These are phyloP conservation scores for Pisolithus sp. DNA, from an alignment of 768 basidiomycete genomes.

Conservation along the genomic window DNA sequence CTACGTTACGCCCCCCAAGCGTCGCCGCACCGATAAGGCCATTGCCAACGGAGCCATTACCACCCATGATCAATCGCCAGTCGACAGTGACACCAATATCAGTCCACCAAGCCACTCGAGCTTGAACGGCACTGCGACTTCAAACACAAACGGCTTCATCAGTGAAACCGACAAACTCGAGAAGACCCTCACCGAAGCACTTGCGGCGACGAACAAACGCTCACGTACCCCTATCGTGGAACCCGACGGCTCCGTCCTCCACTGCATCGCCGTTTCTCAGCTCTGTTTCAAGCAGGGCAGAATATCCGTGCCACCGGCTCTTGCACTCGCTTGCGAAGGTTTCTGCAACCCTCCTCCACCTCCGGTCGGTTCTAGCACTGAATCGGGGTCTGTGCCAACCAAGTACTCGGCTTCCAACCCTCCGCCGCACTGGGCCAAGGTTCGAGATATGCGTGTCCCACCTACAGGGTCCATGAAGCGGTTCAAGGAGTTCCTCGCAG, in stretches of 20 bases:
- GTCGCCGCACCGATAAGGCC: slow-evolving; percentile 1
- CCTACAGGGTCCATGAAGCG: slow-evolving; percentile 15
- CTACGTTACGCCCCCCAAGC: slow-evolving; percentile 50
- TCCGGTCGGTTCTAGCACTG: background rate
- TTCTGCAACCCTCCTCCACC: slow-evolving; percentile 30
- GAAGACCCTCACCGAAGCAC: slow-evolving; percentile 2
- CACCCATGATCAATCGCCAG: background rate
- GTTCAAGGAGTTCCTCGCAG: slow-evolving; percentile 39
- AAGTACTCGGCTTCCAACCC: slow-evolving; percentile 29
- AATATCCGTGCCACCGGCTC: slow-evolving; percentile 64
- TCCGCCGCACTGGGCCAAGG: slow-evolving; percentile 22
- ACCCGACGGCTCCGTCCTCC: slow-evolving; percentile 48
- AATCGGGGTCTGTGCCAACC: slow-evolving; percentile 7
- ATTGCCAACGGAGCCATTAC: slow-evolving; percentile 5
- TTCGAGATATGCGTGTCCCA: slow-evolving; percentile 16
- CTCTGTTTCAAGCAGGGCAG: slow-evolving; percentile 65
- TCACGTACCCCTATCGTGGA: slow-evolving; percentile 13
- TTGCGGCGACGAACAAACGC: background rate
- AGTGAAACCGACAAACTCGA: slow-evolving; percentile 12
- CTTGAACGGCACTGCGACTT: slow-evolving; percentile 31
- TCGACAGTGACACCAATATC: slow-evolving; percentile 7
- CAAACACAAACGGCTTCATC: background rate
- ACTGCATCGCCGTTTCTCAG: slow-evolving; percentile 60
- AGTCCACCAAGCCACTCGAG: slow-evolving; percentile 10
- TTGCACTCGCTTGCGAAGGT: slow-evolving; percentile 57